Evolutionary conservation across 1,284 basidiomycete species (phyloP).

Genomic region (Gastroboletus turbinatus): DNA sequence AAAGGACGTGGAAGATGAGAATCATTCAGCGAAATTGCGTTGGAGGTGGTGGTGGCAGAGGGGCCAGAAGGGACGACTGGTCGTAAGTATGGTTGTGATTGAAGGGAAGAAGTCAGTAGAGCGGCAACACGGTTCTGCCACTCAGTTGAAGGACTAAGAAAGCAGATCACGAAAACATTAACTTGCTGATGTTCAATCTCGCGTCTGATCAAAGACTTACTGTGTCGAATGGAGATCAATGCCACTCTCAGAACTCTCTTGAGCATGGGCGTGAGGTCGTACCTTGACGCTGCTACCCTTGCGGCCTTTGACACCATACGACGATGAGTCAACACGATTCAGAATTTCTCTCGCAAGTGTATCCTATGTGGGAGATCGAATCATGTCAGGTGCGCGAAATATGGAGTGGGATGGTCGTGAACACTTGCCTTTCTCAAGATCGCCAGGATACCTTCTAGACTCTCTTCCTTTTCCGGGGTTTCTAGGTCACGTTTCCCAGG

Average conservation of each 20-base stretch:
- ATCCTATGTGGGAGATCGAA: slow-evolving; percentile 40
- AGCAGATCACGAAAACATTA: background rate
- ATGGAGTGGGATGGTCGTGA: background rate
- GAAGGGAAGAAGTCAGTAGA: slow-evolving; percentile 36
- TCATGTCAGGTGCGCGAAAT: background rate
- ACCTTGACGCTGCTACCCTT: slow-evolving; percentile 32
- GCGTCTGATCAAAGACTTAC: slow-evolving; percentile 38
- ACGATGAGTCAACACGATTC: slow-evolving; percentile 69
- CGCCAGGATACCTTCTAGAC: slow-evolving; percentile 19
- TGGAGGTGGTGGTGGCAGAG: slow-evolving; percentile 4
- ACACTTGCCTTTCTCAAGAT: slow-evolving; percentile 29
- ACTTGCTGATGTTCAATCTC: background rate
- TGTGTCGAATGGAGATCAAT: slow-evolving; percentile 54
- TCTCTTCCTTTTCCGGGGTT: slow-evolving; percentile 10
- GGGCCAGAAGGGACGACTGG: background rate
- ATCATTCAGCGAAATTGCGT: slow-evolving; percentile 17
- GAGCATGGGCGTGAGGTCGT: slow-evolving; percentile 26
- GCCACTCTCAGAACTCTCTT: slow-evolving; percentile 25
- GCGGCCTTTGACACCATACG: slow-evolving; percentile 73
- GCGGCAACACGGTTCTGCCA: slow-evolving; percentile 71
- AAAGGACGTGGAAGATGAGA: slow-evolving; percentile 6
- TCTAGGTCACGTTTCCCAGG: slow-evolving; percentile 8
- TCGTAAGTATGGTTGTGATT: slow-evolving; percentile 3
- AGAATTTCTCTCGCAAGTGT: slow-evolving; percentile 73
- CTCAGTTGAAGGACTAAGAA: slow-evolving; percentile 68